Evolutionary conservation across 768 basidiomycete genomes (phyloP).

Genomic region (Melanogaster broomeanus): DNA sequence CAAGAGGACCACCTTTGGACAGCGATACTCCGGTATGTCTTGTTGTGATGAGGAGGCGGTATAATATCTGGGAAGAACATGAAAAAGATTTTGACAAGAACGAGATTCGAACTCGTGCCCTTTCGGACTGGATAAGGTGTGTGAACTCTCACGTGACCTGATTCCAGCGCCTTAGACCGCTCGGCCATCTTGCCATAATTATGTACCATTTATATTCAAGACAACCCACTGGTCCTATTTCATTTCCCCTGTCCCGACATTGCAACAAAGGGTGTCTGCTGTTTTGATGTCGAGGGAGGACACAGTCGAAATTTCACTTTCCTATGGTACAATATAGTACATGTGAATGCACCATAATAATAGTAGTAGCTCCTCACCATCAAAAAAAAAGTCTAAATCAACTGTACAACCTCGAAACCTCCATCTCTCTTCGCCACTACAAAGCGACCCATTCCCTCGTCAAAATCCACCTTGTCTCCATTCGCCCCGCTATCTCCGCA

Average conservation of each 20-base stretch:
- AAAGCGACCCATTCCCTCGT: conserved; percentile 33
- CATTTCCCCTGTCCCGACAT: too few species aligned
- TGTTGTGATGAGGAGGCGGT: too few species aligned
- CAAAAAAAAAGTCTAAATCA: conserved; percentile 12
- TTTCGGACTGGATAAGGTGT: conserved; percentile 27
- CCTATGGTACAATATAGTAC: not conserved
- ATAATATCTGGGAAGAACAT: too few species aligned
- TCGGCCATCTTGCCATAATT: conserved; percentile 50
- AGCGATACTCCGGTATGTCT: too few species aligned
- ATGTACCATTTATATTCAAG: too few species aligned
- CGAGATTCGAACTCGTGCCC: conserved; percentile 41
- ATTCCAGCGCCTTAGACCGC: conserved; percentile 63
- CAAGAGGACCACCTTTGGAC: too few species aligned
- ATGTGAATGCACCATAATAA: not conserved
- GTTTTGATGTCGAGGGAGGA: conserved; percentile 10
- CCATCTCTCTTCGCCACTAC: conserved; percentile 27
- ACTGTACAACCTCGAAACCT: conserved; percentile 28
- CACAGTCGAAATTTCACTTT: not conserved
- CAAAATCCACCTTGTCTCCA: conserved; percentile 29
- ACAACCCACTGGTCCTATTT: too few species aligned
- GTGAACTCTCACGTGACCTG: conserved; percentile 26
- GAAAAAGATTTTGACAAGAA: conserved; percentile 32
- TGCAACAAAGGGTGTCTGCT: too few species aligned
- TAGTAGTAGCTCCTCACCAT: not conserved
- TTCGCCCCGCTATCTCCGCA: not conserved